Evolutionary conservation across 305 asterid species (phyloP).

Genomic region (Lippia alba): DNA sequence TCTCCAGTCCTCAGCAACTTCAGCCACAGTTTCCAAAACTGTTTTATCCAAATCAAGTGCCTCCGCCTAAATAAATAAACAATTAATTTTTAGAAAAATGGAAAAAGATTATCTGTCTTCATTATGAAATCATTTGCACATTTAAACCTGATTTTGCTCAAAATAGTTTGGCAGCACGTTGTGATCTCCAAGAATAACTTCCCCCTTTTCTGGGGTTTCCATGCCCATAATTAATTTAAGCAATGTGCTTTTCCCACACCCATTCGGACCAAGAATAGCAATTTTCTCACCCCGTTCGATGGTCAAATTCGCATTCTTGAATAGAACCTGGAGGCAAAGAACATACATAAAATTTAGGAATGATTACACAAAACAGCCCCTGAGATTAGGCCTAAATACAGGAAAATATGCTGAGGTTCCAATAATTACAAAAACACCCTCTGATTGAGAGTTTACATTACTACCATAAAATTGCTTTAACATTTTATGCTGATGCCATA

Average conservation of each 20-base stretch:
- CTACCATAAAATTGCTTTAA: neutral
- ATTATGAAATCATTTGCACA: neutral
- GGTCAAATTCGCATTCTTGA: slow-evolving; percentile 77
- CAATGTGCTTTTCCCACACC: slow-evolving; percentile 97
- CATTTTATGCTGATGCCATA: neutral
- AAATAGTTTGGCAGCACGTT: slow-evolving; percentile 91
- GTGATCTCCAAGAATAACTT: slow-evolving; percentile 87
- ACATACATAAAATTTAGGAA: neutral
- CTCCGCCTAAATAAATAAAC: slow-evolving; percentile 69
- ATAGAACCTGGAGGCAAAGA: slow-evolving; percentile 53
- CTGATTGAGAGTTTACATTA: too few relatives aligned
- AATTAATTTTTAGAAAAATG: neutral
- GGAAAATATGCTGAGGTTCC: too few relatives aligned
- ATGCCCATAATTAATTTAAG: slow-evolving; percentile 93
- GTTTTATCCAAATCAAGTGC: slow-evolving; percentile 93
- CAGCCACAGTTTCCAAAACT: slow-evolving; percentile 92
- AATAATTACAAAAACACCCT: too few relatives aligned
- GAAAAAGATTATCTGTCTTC: neutral
- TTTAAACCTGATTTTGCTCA: slow-evolving; percentile 94
- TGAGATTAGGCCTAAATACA: too few relatives aligned
- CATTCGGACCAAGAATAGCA: slow-evolving; percentile 96
- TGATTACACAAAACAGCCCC: neutral
- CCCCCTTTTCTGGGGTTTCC: slow-evolving; percentile 71
- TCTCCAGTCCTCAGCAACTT: slow-evolving; percentile 97
- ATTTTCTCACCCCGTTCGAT: slow-evolving; percentile 91